Base-by-base conservation (phyloP, 1,139 yeast species). In the Sugiyamaella grinbergsii region DNA sequence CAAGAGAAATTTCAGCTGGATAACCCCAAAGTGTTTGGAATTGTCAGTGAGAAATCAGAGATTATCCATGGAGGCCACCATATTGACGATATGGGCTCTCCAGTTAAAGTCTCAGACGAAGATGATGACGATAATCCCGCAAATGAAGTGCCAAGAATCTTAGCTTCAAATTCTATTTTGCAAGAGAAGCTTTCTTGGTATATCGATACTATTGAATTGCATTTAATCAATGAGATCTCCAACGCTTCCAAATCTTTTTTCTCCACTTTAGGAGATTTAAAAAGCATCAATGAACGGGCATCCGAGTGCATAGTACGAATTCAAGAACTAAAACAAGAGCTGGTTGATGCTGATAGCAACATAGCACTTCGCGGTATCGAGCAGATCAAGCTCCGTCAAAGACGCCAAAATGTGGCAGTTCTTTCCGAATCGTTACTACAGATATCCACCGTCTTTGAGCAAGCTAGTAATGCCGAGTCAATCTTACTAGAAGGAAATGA, bases 201-300 rank as follows among this genome's bases (percentile, higher is more conserved):
- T 64, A 73, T 93, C 53, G 98, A 93, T 66, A 75, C 83, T 0
- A 91, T 93, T 1, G 98, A 93, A 67, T 73, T 87, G 38, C 83
- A 85, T 57, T 71, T 93, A 43, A 85, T 91, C 18, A 77, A 80
- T 42, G 96, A 91, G 65, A 90, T 93, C 33, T 85, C 96, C 8
- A 81, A 80, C 58, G 85, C 96, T 0, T 87, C 96, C 0, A 81
- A 82, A 53, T 83, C 91, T 3, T 93, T 93, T 64, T 90, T 91
- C 68, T 80, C 81, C 47, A 91, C 96, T 0, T 72, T 94, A 52
- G 90, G 83, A 51, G 95, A 88, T 59, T 77, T 94, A 53, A 78
- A 80, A 58, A 75, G 73, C 7, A 83, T 93, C 42, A 80, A 82
- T 50, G 64, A 65, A 1, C 81, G 81, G 56, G 81, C 94, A 0